Percentiles rank a stretch among this genome's conserved stretches.
Evolutionary conservation across 176 grass and related monocot genomes (phyloP).

Genomic region (Raddia distichophylla): DNA sequence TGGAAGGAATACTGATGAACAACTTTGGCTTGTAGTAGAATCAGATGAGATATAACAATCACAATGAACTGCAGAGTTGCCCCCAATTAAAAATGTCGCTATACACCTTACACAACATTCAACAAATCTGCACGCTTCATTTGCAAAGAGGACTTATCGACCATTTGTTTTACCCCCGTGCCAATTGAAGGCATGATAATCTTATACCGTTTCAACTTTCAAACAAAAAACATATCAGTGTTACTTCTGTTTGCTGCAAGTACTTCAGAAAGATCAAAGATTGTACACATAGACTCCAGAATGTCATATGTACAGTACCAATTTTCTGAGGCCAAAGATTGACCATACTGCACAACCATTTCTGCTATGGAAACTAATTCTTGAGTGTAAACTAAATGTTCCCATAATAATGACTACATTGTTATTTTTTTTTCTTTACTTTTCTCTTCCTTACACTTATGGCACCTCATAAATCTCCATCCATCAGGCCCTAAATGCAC

Average conservation of each 20-base stretch:
- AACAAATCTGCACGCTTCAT: slow-evolving; percentile 1
- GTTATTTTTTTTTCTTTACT: not conserved
- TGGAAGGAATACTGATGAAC: not conserved
- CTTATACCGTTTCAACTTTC: slow-evolving; percentile 2
- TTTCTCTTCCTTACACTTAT: not conserved
- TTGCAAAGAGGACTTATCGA: not conserved
- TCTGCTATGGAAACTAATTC: not conserved
- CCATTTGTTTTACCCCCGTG: not conserved
- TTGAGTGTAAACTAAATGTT: slow-evolving; percentile 2
- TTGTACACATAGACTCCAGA: not conserved
- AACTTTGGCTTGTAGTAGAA: not conserved
- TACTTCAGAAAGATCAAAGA: not conserved
- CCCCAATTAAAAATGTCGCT: not conserved
- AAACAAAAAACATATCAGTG: not conserved
- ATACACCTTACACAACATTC: not conserved
- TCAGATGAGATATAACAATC: not conserved
- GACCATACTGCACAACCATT: not conserved
- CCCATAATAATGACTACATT: not conserved
- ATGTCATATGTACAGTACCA: not conserved
- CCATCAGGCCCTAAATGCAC: not conserved
- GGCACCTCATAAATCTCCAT: not conserved
- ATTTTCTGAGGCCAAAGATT: slow-evolving; percentile 12
- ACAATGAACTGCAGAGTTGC: not conserved
- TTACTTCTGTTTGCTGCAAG: not conserved
- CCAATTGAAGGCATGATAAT: not conserved